Conservation (phyloP, 2,329 filamentous ascomycete species). For the Claviceps maximensis region DNA sequence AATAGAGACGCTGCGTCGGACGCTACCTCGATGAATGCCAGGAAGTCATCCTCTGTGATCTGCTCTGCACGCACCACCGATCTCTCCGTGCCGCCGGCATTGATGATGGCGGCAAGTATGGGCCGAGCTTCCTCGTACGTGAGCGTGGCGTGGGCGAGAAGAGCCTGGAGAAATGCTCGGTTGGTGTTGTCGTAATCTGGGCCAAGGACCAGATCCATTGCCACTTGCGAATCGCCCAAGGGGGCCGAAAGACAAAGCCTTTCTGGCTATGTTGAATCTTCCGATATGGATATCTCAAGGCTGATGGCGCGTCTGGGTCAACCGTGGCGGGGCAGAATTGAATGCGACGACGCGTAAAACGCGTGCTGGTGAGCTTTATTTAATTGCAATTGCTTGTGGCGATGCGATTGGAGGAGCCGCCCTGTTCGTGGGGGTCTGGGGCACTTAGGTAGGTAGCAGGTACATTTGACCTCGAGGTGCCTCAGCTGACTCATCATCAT, state of each 20-base stretch:
- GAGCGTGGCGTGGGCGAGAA: slow-evolving; percentile 66
- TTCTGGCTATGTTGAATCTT: neutral
- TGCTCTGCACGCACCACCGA: slow-evolving; percentile 40
- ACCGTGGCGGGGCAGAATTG: neutral
- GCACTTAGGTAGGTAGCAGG: neutral
- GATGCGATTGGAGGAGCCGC: neutral
- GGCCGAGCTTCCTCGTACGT: slow-evolving; percentile 61
- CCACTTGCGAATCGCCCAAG: neutral
- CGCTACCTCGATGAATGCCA: slow-evolving; percentile 53
- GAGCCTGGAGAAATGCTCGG: slow-evolving; percentile 80
- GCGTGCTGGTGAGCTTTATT: neutral
- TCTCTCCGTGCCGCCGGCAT: slow-evolving; percentile 29
- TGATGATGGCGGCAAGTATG: slow-evolving; percentile 64
- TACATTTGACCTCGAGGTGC: neutral
- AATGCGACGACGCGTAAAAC: neutral
- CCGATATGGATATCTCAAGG: neutral
- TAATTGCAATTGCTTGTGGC: neutral
- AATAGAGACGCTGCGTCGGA: slow-evolving; percentile 64
- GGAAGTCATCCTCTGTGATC: slow-evolving; percentile 55
- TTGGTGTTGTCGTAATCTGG: slow-evolving; percentile 47
- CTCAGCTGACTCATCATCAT: neutral
- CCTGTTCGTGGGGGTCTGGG: neutral
- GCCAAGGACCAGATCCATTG: slow-evolving; percentile 18
- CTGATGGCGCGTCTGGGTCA: neutral
- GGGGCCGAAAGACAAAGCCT: neutral